Evolutionary conservation across 805 yeast species (phyloP), one percentile per base, ranked within the genome.

Genomic region (Cyberlindnera amylophila): DNA sequence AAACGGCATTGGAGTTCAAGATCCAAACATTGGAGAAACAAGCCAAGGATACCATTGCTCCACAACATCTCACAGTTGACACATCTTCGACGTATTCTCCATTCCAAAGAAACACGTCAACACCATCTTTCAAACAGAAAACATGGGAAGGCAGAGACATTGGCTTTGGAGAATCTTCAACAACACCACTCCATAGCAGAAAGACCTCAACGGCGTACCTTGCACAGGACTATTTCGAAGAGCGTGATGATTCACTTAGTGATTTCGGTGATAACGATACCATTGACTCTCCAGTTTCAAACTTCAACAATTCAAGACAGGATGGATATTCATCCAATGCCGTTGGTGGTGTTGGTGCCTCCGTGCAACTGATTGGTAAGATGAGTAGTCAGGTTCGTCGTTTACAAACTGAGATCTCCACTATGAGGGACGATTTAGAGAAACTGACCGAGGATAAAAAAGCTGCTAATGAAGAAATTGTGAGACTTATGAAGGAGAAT

Each of bases 311-410:
- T n/a, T 32, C 31, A 7, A 41, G 45, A 32, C 34, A 28, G 15
- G 46, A 40, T 17, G 32, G 35, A 7, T 38, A 37, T 9, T 37
- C 49, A 1, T 28, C 46, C 5, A 36, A 36, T 13, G 36, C 44
- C 2, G 24, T 35, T 17, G 47, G 53, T 46, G 17, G 34, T 30
- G 62, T 55, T 23, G 69, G 67, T 10, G 61, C 67, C 1, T 59
- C 66, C 16, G 72, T 82, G 34, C 96, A 85, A 57, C 59, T 86
- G 40, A 75, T 86, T 36, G 79, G 83, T 47, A 86, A 82, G 54
- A 72, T 93, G 71, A 80, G 90, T 35, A 66, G 86, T 0, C 86
- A 81, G 38, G 79, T 91, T 15, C 74, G 96, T 45, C 72, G 90
- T 42, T 67, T 91, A 32, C 96, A 91, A 59, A 75, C 84, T 21